Evolutionary conservation across 805 yeast species (phyloP), one percentile per base, ranked within the genome.

Genomic region (Candida taoyuanica): DNA sequence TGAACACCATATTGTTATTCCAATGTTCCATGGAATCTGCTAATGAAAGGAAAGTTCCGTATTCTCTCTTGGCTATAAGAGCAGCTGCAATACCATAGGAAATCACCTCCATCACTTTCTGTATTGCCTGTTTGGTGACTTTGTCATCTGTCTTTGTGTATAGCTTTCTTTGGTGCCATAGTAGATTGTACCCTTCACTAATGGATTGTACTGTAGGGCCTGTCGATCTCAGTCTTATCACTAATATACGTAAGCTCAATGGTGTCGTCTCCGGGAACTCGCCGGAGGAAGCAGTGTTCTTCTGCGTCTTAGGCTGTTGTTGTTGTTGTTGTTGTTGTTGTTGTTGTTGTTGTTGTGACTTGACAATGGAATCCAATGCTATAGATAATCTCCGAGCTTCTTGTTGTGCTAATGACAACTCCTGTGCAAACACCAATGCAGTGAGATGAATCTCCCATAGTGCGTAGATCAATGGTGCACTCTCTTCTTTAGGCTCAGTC

Each of bases 21-120:
- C 42, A 25, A 21, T 21, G 9, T 7, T 21, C 24, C 5, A 52
- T 43, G 11, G 54, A 41, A 20, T 51, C 47, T 0, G 54, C 49
- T 23, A 48, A 46, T 0, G 59, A 48, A 17, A 55, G 37, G 42
- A 50, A 54, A 2, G 58, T 52, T 1, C 44, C 37, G 28, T 56
- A 56, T 30, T 56, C 57, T 37, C 59, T 48, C 38, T 54, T 55
- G 3, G 55, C 58, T 19, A 56, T 52, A n/a, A 55, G 38, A 15
- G 49, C 40, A 5, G 56, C 49, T 14, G 54, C 48, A 5, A 56
- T 32, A 5, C 49, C 50, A 33, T 46, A 49, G 16, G 53, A 44
- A 3, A 54, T 15, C 3, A 47, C 29, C 21, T 40, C 39, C 8
- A 48, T 15, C 5, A 36, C 24, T 17, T 33, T 30, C 11, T 33